Evolutionary conservation across 2,329 filamentous ascomycete genomes (phyloP), one percentile per base, ranked within the genome.

Genomic region (Microdochium bolleyi): DNA sequence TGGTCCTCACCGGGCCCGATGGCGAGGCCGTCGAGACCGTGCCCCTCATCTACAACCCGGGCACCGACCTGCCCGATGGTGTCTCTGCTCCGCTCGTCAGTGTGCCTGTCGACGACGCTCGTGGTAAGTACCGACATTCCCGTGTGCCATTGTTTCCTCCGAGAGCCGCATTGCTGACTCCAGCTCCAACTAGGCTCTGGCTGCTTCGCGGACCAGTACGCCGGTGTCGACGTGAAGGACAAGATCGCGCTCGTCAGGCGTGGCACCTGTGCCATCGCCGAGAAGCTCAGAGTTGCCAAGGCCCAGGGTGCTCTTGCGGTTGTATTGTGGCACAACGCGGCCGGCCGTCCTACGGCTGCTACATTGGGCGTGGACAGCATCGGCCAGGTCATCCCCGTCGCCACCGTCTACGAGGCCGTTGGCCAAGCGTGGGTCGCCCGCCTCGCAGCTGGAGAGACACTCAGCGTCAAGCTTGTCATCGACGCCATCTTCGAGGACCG

Each of bases 271-370:
- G 66, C 69, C 38, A 69, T 76, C 37, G 56, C 67, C 0, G 68
- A 72, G 38, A 77, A 77, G 61, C 64, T 75, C 30, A 70, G 68
- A 60, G 63, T 75, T 3, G 74, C 74, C 25, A 71, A 66, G 60
- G 62, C 67, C 9, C 63, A 69, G 10, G 73, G 73, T 44, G 74
- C 73, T 2, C 41, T 70, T 2, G 73, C 66, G 41, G 72, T 77
- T 1, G 66, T 88, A 27, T 73, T 88, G 50, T 85, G 83, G 64
- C 82, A 88, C 73, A 83, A 86, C 56, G 71, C 67, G 2, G 67
- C 74, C 0, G 81, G 79, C 1, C 57, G 61, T 10, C 63, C 70
- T 3, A 64, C 74, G 1, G 67, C 70, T 24, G 82, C 79, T 8
- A 85, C 81, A 0, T 71, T 87, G 2, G 73, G 76, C 19, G 70